Evolutionary conservation across 164 flowering plant genomes (phyloP), one percentile per base, ranked within the genome.

Genomic region (Annona cherimola): DNA sequence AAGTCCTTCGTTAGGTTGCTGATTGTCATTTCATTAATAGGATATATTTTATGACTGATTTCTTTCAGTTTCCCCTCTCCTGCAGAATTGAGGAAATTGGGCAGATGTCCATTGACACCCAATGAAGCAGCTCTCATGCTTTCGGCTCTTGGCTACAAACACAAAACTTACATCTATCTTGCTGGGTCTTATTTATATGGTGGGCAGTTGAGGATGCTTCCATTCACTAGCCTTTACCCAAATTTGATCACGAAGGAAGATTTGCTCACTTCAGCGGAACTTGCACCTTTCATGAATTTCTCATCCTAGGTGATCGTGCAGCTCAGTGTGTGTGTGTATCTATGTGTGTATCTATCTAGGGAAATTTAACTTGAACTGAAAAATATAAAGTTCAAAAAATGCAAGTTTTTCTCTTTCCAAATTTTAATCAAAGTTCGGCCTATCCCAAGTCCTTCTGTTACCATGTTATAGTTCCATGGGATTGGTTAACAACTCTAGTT

Each of bases 111-210:
- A 65, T 74, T 95, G 79, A 93, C 96, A 71, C 99, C 99, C 46
- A 98, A 95, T 84, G 99, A 95, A 81, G 96, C 98, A 2, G 98
- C 86, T 16, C 92, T 95, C 60, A 84, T 93, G 82, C 97, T 95
- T 19, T 84, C 93, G 42, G 94, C 85, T 46, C 85, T 95, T 73
- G 96, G 96, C 41, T 88, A 85, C 66, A 84, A 80, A 68, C 84
- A 80, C 45, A 81, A 79, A 60, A 90, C 92, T 11, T 87, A 86
- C 74, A 89, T 93, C 66, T 95, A 88, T 73, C 84, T 95, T 55
- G 99, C 99, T 46, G 94, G 99, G 0, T 93, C 97, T 73, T 80
- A 84, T 16, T 81, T 95, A 75, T 95, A 91, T 76, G 99, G 97
- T 3, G 99, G 88, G 20, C 26, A 80, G 42, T 87, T 89, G 5